Conservation (phyloP, 192 early-diverging fungal genomes). For the Glomus cerebriforme region DNA sequence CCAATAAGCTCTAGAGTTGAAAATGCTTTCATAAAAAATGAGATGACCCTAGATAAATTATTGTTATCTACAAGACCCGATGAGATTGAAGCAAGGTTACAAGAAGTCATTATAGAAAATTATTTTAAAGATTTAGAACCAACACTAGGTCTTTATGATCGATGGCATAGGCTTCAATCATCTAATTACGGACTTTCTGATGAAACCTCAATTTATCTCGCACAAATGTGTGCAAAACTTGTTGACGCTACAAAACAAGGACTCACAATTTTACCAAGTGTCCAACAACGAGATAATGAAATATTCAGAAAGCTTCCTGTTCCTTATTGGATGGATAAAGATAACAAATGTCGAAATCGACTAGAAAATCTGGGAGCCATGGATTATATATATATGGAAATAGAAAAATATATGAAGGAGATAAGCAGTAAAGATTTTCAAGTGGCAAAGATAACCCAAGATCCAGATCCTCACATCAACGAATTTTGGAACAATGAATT, state of each 20-base stretch:
- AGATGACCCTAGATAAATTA: background rate
- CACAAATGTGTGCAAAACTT: constrained; percentile 39
- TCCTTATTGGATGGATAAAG: constrained; percentile 34
- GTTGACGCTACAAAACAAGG: constrained; percentile 44
- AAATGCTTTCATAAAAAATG: constrained; percentile 29
- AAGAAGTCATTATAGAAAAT: background rate
- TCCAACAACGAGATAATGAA: background rate
- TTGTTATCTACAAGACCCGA: background rate
- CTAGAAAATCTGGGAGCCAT: background rate
- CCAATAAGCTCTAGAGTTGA: background rate
- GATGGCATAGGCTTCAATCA: background rate
- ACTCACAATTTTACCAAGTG: constrained; percentile 4
- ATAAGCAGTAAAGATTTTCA: background rate
- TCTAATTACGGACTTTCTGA: background rate
- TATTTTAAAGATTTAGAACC: background rate
- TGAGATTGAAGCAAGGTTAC: background rate
- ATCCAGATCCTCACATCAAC: background rate
- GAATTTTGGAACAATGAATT: background rate
- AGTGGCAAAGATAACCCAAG: background rate
- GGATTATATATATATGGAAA: background rate
- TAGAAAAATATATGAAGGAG: background rate
- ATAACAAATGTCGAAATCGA: background rate
- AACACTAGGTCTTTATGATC: background rate
- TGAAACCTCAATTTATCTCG: background rate
- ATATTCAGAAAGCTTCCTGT: background rate